Percentiles rank a stretch among this genome's conserved stretches.
phyloP scores from a whole-genome alignment of 1,284 basidiomycete species.

The Ceratobasidium sp. region DNA sequence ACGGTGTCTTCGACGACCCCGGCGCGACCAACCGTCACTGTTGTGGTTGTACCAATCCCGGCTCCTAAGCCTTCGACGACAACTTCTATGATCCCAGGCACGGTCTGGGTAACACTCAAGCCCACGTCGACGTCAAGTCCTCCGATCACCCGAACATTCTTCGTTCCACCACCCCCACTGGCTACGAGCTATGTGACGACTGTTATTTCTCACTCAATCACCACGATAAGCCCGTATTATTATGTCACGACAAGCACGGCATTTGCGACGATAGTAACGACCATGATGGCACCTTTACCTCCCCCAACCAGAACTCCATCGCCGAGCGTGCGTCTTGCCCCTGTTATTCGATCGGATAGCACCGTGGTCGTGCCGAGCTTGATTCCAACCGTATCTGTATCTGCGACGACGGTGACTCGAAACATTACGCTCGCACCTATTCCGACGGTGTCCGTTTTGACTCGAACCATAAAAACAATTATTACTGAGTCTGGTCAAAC shows the following conservation, averaged over 20 bases:
- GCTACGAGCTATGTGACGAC: not conserved
- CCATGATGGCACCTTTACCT: not conserved
- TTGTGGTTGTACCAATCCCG: not conserved
- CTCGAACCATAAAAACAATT: not conserved
- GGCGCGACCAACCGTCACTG: not conserved
- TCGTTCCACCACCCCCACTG: not conserved
- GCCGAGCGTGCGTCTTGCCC: not conserved
- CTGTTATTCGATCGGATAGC: not conserved
- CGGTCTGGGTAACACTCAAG: not conserved
- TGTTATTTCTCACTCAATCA: not conserved
- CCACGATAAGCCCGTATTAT: not conserved
- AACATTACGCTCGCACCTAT: not conserved
- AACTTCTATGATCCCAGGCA: not conserved
- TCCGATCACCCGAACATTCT: not conserved
- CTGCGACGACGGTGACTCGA: not conserved
- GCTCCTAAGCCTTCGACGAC: not conserved
- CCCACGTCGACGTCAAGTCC: not conserved
- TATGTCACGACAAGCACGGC: conserved; percentile 8
- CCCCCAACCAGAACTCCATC: not conserved
- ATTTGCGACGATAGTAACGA: not conserved
- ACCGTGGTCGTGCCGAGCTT: not conserved
- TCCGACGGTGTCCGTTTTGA: not conserved
- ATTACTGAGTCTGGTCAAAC: not conserved
- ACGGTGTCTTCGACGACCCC: not conserved
- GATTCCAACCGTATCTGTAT: not conserved